A percentile compares a stretch with the other conserved stretches of the same genome.
These are phyloP conservation scores for Mariannaea elegans DNA, from an alignment of 2,329 filamentous ascomycete genomes.

Conservation along the genomic window DNA sequence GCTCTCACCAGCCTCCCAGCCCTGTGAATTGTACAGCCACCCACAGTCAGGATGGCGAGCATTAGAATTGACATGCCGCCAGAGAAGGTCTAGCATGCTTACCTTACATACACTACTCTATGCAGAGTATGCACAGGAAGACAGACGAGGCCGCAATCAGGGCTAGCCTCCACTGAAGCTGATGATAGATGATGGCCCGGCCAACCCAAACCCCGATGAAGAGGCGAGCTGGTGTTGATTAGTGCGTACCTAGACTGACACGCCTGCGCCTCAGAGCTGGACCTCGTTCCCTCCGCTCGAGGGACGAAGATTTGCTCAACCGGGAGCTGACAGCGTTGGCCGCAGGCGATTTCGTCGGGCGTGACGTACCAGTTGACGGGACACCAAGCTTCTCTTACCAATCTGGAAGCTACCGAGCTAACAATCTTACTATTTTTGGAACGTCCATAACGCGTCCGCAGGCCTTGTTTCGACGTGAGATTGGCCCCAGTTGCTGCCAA, in stretches of 20 bases:
- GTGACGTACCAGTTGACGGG: conserved; percentile 2
- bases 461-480: conserved; percentile 34
- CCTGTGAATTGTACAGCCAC: conserved; percentile 19
- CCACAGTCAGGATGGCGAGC: conserved; percentile 8
- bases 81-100: conserved; percentile 16
- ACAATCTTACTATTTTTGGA: conserved; percentile 42
- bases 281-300: not conserved
- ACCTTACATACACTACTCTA: conserved; percentile 17
- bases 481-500: conserved; percentile 25
- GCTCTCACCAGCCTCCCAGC: conserved; percentile 7
- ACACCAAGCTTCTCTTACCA: conserved; percentile 29
- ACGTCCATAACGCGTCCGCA: conserved; percentile 28
- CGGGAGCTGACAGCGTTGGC: no score
- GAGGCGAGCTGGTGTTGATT: not conserved
- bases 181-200: conserved; percentile 6
- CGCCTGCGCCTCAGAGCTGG: conserved; percentile 31
- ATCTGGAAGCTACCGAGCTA: conserved; percentile 1
- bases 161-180: conserved; percentile 14
- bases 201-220: not conserved
- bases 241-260: conserved; percentile 4
- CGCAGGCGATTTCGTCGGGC: not conserved
- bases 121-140: conserved; percentile 6
- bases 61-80: conserved; percentile 4
- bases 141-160: conserved; percentile 1
- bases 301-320: no score